Evolutionary conservation across 2,329 filamentous ascomycete genomes (phyloP).

Genomic region (Zalaria sp.): DNA sequence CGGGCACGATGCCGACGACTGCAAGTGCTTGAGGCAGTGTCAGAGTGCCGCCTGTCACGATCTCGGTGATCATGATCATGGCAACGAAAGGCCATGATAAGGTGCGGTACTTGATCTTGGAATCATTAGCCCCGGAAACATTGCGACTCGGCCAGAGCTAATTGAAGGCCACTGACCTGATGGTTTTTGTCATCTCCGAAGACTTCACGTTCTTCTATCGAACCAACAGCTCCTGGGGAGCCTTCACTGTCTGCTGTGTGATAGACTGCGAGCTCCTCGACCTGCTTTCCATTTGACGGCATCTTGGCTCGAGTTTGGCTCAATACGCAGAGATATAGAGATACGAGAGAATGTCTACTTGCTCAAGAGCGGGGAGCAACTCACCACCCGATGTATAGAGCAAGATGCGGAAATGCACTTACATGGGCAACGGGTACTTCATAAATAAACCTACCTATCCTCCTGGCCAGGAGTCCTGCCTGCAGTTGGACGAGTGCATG

Average conservation of each 20-base stretch:
- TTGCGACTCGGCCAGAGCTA: too few species aligned
- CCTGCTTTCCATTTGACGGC: neutral
- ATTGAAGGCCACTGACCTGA: neutral
- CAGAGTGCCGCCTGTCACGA: slow-evolving; percentile 4
- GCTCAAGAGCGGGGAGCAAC: too few species aligned
- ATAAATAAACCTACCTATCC: too few species aligned
- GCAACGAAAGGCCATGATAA: slow-evolving; percentile 6
- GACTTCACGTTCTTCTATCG: neutral
- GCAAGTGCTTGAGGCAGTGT: slow-evolving; percentile 1
- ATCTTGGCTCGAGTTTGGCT: neutral
- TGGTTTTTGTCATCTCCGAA: neutral
- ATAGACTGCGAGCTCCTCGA: neutral
- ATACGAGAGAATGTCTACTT: too few species aligned
- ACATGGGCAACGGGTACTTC: too few species aligned
- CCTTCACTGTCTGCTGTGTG: too few species aligned
- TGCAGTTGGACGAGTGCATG: too few species aligned
- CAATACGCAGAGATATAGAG: too few species aligned
- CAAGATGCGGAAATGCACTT: too few species aligned
- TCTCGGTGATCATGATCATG: slow-evolving; percentile 7
- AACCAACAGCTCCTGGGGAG: neutral
- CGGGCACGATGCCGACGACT: slow-evolving; percentile 12
- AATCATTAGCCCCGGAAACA: neutral
- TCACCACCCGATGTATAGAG: too few species aligned
- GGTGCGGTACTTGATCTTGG: slow-evolving; percentile 5
- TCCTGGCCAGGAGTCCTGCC: too few species aligned